phyloP scores from a whole-genome alignment of 1,139 yeast species.

The Pichia sp. region DNA sequence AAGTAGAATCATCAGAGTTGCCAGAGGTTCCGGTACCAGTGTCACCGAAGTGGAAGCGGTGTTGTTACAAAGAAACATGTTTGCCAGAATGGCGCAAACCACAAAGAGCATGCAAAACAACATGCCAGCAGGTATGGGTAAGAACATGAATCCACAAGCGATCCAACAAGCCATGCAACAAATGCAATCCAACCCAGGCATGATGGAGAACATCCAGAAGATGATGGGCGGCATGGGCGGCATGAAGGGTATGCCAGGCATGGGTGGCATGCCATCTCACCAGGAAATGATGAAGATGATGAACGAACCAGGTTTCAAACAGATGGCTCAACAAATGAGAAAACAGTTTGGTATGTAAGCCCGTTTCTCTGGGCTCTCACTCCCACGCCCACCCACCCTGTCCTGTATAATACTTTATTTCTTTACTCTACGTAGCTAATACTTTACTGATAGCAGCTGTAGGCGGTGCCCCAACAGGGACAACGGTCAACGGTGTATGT shows the following conservation, averaged over 20 bases:
- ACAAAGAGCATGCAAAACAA: constrained; percentile 48
- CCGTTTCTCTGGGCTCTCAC: too few species aligned
- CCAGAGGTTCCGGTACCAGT: constrained; percentile 94
- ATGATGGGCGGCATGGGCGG: constrained; percentile 48
- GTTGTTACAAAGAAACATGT: constrained; percentile 87
- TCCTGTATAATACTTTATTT: too few species aligned
- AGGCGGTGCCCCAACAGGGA: too few species aligned
- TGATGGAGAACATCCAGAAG: constrained; percentile 58
- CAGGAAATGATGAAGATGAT: constrained; percentile 36
- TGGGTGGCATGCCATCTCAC: constrained; percentile 33
- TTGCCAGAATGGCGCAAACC: constrained; percentile 89
- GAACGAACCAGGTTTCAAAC: constrained; percentile 32
- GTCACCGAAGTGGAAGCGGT: constrained; percentile 95
- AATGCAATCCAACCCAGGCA: constrained; percentile 55
- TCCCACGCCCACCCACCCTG: too few species aligned
- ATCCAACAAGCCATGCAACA: constrained; percentile 56
- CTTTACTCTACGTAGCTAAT: too few species aligned
- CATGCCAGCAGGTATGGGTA: constrained; percentile 31
- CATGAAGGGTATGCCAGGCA: constrained; percentile 29
- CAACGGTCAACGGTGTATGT: too few species aligned
- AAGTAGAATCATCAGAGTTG: constrained; percentile 82
- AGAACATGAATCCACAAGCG: constrained; percentile 49
- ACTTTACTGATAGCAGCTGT: too few species aligned
- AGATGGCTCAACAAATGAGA: constrained; percentile 38
- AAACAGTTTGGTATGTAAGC: constrained; percentile 24